These are phyloP conservation scores for Pulveroboletus frians DNA, from an alignment of 768 basidiomycete species.

Conservation along the genomic window DNA sequence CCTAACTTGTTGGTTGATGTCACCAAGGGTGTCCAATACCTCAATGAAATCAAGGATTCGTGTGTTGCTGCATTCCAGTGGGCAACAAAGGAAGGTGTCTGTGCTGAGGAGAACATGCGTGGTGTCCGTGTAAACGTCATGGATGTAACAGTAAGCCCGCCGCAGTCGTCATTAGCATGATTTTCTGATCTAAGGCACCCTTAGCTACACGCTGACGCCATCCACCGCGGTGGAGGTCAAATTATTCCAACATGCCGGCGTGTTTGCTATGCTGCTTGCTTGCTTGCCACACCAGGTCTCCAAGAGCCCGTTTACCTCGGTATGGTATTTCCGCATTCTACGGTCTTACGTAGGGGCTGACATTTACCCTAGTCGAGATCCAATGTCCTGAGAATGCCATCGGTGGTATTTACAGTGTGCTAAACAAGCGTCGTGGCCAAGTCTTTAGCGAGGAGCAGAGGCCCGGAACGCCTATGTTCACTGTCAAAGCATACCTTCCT, in stretches of 20 bases:
- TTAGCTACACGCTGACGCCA: conserved; percentile 95
- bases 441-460: conserved; percentile 98
- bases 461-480: conserved; percentile 98
- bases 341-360: conserved; percentile 9
- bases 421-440: conserved; percentile 97
- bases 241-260: conserved; percentile 96
- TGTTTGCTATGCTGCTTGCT: conserved; percentile 91
- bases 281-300: conserved; percentile 85
- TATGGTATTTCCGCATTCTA: conserved; percentile 28
- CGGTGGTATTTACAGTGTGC: conserved; percentile 90
- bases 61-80: conserved; percentile 99
- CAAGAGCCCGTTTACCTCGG: conserved; percentile 97
- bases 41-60: conserved; percentile 99
- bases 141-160: conserved; percentile 78
- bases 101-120: conserved; percentile 98
- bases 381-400: conserved; percentile 97
- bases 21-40: conserved; percentile 98
- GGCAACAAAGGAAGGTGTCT: conserved; percentile 98
- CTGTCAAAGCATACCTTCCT: conserved; percentile 94
- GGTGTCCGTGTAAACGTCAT: conserved; percentile 94
- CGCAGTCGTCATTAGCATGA: not conserved
- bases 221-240: conserved; percentile 99
- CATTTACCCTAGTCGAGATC: conserved; percentile 68
- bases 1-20: conserved; percentile 96
- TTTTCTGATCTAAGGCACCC: not conserved